Conservation (phyloP, 2,329 filamentous ascomycete species). For the Grosmannia serpens region DNA sequence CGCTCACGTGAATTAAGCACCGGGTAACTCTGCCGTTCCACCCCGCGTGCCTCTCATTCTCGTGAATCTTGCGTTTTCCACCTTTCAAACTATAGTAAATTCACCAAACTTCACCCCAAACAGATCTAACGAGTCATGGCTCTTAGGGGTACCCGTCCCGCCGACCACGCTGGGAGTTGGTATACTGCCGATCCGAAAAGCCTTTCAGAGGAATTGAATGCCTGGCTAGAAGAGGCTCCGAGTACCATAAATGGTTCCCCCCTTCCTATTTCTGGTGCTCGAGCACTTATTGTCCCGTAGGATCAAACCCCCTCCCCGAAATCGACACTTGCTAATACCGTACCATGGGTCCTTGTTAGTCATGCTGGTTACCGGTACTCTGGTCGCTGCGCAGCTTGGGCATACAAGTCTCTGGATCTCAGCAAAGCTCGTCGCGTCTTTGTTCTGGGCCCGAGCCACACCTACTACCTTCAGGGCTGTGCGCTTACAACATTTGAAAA, state of each 20-base stretch:
- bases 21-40: background rate
- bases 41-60: background rate
- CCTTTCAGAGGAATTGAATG: slow-evolving; percentile 61
- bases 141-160: slow-evolving; percentile 9
- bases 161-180: slow-evolving; percentile 72
- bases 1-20: background rate
- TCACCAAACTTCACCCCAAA: background rate
- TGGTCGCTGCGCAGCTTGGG: slow-evolving; percentile 84
- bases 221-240: slow-evolving; percentile 63
- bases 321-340: background rate
- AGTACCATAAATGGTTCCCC: slow-evolving; percentile 43
- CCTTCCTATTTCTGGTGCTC: slow-evolving; percentile 62
- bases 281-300: slow-evolving; percentile 88
- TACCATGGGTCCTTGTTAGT: slow-evolving; percentile 32
- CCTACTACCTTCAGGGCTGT: slow-evolving; percentile 65
- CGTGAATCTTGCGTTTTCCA: too few species aligned
- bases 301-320: slow-evolving; percentile 19
- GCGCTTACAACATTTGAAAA: slow-evolving; percentile 61
- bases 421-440: slow-evolving; percentile 78
- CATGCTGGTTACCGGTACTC: slow-evolving; percentile 94
- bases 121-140: slow-evolving; percentile 3
- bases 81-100: too few species aligned
- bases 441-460: slow-evolving; percentile 85
- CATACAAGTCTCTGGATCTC: slow-evolving; percentile 81
- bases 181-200: slow-evolving; percentile 52